Percentiles rank a stretch among this genome's conserved stretches.
These are phyloP conservation scores for Lipomyces orientalis DNA, from an alignment of 805 yeast genomes.

Conservation along the genomic window DNA sequence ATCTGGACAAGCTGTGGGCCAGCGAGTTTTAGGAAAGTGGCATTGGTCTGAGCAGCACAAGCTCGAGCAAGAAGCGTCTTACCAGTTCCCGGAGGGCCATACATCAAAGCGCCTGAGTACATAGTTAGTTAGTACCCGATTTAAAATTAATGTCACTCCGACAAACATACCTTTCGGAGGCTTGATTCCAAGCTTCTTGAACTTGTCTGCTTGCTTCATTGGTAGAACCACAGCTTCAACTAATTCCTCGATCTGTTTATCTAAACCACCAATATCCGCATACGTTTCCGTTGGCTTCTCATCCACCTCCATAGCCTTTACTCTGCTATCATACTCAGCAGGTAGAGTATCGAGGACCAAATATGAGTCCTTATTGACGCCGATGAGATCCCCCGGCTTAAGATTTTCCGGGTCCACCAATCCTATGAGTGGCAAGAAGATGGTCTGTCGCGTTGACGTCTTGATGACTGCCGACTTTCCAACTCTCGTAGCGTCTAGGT, in stretches of 20 bases:
- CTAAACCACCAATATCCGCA: constrained; percentile 97
- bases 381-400: constrained; percentile 97
- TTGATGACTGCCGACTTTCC: constrained; percentile 99
- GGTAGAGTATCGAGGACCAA: constrained; percentile 92
- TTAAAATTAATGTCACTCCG: neutral
- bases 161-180: constrained; percentile 81
- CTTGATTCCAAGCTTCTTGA: constrained; percentile 89
- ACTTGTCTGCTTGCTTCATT: constrained; percentile 97
- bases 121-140: neutral
- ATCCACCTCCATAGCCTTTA: constrained; percentile 99
- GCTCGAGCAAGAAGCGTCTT: constrained; percentile 96
- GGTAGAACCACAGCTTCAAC: constrained; percentile 99
- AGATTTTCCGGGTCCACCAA: constrained; percentile 88
- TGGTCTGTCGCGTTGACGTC: constrained; percentile 97
- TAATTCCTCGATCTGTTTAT: constrained; percentile 96
- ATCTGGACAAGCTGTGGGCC: constrained; percentile 98
- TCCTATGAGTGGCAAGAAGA: constrained; percentile 93
- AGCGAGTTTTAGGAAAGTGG: constrained; percentile 92
- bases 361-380: constrained; percentile 96
- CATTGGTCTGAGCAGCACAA: constrained; percentile 98
- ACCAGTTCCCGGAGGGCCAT: constrained; percentile 99
- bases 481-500: constrained; percentile 83
- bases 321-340: constrained; percentile 96
- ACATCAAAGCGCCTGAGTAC: constrained; percentile 72
- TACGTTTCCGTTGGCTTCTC: constrained; percentile 98